These are phyloP conservation scores for Leccinum pallidistipes DNA, from an alignment of 1,284 basidiomycete species.

Conservation along the genomic window DNA sequence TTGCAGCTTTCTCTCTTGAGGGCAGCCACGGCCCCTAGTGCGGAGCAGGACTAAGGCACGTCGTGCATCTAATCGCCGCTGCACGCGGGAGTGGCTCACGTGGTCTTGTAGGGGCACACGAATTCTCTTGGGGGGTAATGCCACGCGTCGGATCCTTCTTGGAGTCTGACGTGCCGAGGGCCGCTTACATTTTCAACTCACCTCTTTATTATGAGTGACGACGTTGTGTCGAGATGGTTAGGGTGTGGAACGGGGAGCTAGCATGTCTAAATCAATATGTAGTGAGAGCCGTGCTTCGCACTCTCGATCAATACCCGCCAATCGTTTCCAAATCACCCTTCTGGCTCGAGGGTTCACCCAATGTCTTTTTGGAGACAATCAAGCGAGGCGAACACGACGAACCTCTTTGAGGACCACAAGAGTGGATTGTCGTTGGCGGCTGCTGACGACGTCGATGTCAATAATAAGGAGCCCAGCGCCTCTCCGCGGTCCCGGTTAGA, in stretches of 20 bases:
- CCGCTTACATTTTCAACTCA: constrained; percentile 86
- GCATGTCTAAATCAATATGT: not conserved
- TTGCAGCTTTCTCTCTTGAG: constrained; percentile 88
- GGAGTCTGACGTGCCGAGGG: constrained; percentile 80
- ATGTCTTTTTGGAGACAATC: constrained; percentile 90
- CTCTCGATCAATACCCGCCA: constrained; percentile 18
- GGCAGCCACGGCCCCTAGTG: constrained; percentile 89
- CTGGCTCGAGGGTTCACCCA: constrained; percentile 63
- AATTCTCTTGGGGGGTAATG: constrained; percentile 87
- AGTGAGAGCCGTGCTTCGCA: constrained; percentile 57
- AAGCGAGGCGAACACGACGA: constrained; percentile 92
- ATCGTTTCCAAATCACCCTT: constrained; percentile 51
- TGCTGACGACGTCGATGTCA: no score
- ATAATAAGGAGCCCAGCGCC: no score
- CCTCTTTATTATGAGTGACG: constrained; percentile 64
- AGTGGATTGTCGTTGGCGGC: no score
- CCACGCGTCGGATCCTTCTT: constrained; percentile 86
- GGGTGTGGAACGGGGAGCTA: not conserved
- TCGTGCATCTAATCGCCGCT: not conserved
- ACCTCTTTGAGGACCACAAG: no score
- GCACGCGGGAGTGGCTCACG: not conserved
- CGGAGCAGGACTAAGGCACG: constrained; percentile 85
- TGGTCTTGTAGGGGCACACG: constrained; percentile 55
- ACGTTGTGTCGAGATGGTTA: not conserved
- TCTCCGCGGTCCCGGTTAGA: constrained; percentile 3